Percentiles rank a stretch among this genome's conserved stretches.
phyloP scores from a whole-genome alignment of 1,139 yeast genomes.

The Wickerhamomyces sp. region DNA sequence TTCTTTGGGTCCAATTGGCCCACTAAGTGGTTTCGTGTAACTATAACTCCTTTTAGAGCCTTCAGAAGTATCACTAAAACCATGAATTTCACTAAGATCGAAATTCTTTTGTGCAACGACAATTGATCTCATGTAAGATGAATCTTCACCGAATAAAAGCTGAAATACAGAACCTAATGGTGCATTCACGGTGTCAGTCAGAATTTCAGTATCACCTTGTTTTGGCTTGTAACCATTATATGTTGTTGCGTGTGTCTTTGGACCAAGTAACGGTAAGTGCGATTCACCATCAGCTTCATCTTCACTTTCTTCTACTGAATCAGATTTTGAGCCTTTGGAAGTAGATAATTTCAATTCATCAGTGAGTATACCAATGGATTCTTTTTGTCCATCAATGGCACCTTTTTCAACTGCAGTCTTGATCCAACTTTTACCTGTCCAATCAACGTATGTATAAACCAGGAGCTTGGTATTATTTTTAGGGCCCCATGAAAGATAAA shows the following conservation, averaged over 20 bases:
- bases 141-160: slow-evolving; percentile 71
- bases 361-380: slow-evolving; percentile 44
- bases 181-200: slow-evolving; percentile 59
- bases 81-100: slow-evolving; percentile 58
- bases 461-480: slow-evolving; percentile 63
- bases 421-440: slow-evolving; percentile 59
- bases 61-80: slow-evolving; percentile 32
- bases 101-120: slow-evolving; percentile 67
- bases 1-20: slow-evolving; percentile 92
- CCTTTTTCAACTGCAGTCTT: slow-evolving; percentile 56
- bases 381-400: slow-evolving; percentile 60
- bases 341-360: slow-evolving; percentile 35
- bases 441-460: slow-evolving; percentile 67
- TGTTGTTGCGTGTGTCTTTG: slow-evolving; percentile 54
- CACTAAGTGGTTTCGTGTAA: slow-evolving; percentile 76
- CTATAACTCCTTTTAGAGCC: slow-evolving; percentile 51
- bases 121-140: slow-evolving; percentile 49
- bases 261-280: slow-evolving; percentile 43
- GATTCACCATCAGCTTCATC: slow-evolving; percentile 16
- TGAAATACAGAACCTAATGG: slow-evolving; percentile 78
- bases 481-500: slow-evolving; percentile 63
- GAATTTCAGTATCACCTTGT: slow-evolving; percentile 56
- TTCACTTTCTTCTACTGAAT: slow-evolving; percentile 1
- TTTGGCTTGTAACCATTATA: slow-evolving; percentile 45
- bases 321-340: background rate